phyloP scores from a whole-genome alignment of 805 yeast genomes.

The Candida rishiriensis region DNA sequence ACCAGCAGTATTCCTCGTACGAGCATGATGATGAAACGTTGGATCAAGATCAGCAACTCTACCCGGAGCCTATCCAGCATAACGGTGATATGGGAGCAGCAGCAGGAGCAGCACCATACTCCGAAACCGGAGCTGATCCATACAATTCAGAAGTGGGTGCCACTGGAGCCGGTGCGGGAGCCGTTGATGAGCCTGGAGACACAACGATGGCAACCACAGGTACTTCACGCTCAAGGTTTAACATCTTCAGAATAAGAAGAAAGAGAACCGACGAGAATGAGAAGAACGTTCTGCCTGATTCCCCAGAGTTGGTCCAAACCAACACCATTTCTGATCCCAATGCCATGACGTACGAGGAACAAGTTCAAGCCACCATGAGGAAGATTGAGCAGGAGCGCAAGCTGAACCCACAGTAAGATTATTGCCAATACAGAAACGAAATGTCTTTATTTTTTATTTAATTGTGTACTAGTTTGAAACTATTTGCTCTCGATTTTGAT shows the following conservation, averaged over 20 bases:
- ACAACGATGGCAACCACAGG: slow-evolving; percentile 1
- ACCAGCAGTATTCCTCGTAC: not conserved
- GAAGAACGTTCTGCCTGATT: not conserved
- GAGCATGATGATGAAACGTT: slow-evolving; percentile 1
- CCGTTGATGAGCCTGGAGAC: not conserved
- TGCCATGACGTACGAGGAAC: slow-evolving; percentile 1
- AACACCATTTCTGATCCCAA: not conserved
- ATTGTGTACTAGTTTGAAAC: too few species aligned
- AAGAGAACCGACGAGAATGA: not conserved
- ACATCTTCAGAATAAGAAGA: slow-evolving; percentile 1
- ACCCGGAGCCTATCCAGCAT: not conserved
- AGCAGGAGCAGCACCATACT: too few species aligned
- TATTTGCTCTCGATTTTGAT: too few species aligned
- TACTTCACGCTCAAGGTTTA: slow-evolving; percentile 1
- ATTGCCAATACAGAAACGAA: too few species aligned
- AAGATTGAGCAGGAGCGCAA: slow-evolving; percentile 1
- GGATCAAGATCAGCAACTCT: not conserved
- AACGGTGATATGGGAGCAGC: too few species aligned
- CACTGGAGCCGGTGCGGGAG: too few species aligned
- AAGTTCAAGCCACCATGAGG: slow-evolving; percentile 3
- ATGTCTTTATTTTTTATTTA: too few species aligned
- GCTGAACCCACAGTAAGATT: not conserved
- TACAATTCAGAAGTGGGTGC: too few species aligned
- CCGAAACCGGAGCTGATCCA: too few species aligned
- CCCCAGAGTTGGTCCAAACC: not conserved